Evolutionary conservation across 148 eudicot species (phyloP), one percentile per base, ranked within the genome.

Genomic region (Limonium bicolor): DNA sequence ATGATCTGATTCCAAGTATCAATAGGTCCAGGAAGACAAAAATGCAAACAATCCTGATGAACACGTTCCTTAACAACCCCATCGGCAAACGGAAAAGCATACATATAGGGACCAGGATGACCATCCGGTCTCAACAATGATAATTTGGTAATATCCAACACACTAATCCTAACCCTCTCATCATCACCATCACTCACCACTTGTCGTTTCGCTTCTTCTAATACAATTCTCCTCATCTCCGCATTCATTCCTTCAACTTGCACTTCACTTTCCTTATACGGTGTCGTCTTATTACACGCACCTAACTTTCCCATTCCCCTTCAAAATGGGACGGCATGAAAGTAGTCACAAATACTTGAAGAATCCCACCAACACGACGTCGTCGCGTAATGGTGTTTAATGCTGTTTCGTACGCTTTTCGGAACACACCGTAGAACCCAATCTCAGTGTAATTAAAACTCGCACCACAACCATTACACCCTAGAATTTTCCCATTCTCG

Each of bases 1-100:
- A 83, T 61, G 19, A 88, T 77, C 79, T 83, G 83, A 31, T 83
- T 88, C 96, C 96, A 88, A 0, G 92, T 66, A 64, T 88, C 96
- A 1, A 83, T 74, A 0, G 94, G 74, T 1, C 96, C 96, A 0
- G 94, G 96, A 24, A 88, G 51, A 55, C 96, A 88, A 94, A 94
- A 88, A 64, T 88, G 90, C 26, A 84, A 90, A 31, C 97, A 90
- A 31, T 90, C 97, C 46, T 84, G 77, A 23, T 75, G 95, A 22
- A 90, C 80, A 0, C 70, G 67, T 26, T 80, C 85, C n/a, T n/a
- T n/a, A 8, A 36, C 9, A 15, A 78, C 59, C 32, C 97, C 97
- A 48, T 75, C 65, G 0, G 84, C 81, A 66, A 90, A 90, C 5
- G 95, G 95, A 55, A 47, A 56, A 2, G 87, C 66, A 27, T 75